Conservation (phyloP, 106 monocot genomes). For the Allium fistulosum region DNA sequence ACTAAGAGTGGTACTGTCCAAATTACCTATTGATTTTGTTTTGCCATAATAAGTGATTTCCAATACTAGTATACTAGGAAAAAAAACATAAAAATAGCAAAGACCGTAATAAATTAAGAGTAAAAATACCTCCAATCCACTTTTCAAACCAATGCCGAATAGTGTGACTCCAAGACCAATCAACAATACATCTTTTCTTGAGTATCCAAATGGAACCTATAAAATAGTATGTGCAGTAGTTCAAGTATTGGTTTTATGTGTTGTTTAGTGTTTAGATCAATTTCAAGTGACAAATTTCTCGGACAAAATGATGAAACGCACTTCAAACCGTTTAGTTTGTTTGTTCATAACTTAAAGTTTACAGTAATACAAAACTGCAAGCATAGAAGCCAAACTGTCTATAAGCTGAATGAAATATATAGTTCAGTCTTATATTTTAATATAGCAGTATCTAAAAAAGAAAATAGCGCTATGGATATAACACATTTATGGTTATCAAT, state of each 20-base stretch:
- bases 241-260: background rate
- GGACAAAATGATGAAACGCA: background rate
- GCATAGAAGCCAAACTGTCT: background rate
- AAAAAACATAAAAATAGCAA: background rate
- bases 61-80: background rate
- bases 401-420: background rate
- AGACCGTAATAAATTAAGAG: background rate
- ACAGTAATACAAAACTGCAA: background rate
- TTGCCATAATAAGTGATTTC: too few species aligned
- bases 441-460: background rate
- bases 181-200: constrained; percentile 89
- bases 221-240: background rate
- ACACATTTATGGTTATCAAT: background rate
- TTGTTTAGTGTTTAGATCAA: background rate
- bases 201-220: constrained; percentile 81
- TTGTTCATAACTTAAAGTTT: background rate
- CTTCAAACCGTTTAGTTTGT: background rate
- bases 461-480: background rate
- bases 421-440: background rate
- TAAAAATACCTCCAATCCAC: constrained; percentile 70
- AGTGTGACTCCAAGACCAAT: constrained; percentile 79
- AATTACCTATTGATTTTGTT: too few species aligned
- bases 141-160: constrained; percentile 66
- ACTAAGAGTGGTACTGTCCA: too few species aligned
- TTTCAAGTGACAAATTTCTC: background rate